These are phyloP conservation scores for Beta macrorhiza DNA, from an alignment of 179 eudicot species.

Conservation along the genomic window DNA sequence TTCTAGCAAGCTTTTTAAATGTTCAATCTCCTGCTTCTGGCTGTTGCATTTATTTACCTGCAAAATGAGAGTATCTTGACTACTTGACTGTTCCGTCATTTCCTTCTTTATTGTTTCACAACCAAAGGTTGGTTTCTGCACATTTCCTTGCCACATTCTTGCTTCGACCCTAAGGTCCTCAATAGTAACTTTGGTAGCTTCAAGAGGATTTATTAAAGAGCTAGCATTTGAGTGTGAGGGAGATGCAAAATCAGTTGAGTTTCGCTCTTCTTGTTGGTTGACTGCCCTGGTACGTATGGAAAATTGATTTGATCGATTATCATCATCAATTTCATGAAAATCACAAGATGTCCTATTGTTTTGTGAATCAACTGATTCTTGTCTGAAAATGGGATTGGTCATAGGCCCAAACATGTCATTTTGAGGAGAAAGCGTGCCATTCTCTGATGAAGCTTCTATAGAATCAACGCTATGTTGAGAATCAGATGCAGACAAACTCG, in stretches of 20 bases:
- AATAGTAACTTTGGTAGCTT: slow-evolving; percentile 70
- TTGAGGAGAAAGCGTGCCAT: slow-evolving; percentile 36
- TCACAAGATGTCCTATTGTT: slow-evolving; percentile 35
- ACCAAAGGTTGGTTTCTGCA: slow-evolving; percentile 61
- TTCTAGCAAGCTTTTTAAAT: slow-evolving; percentile 42
- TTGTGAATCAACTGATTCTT: slow-evolving; percentile 40
- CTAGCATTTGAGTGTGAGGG: slow-evolving; percentile 40
- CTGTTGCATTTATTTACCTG: slow-evolving; percentile 59
- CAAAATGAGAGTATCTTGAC: slow-evolving; percentile 50
- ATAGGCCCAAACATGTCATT: slow-evolving; percentile 34
- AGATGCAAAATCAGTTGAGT: slow-evolving; percentile 31
- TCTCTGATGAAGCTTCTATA: slow-evolving; percentile 42
- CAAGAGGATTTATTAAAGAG: slow-evolving; percentile 61
- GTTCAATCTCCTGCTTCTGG: slow-evolving; percentile 59
- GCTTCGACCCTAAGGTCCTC: slow-evolving; percentile 73
- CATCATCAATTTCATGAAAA: slow-evolving; percentile 32
- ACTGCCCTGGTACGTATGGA: slow-evolving; percentile 38
- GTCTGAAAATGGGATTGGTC: slow-evolving; percentile 34
- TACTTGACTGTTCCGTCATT: slow-evolving; percentile 53
- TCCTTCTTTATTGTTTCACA: slow-evolving; percentile 56
- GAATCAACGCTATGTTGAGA: slow-evolving; percentile 54
- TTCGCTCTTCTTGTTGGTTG: slow-evolving; percentile 34
- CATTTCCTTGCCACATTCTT: slow-evolving; percentile 81
- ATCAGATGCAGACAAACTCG: slow-evolving; percentile 56
- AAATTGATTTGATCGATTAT: slow-evolving; percentile 42